Base-by-base conservation (phyloP, 2,329 filamentous ascomycete species). In the Penicillium sp. region DNA sequence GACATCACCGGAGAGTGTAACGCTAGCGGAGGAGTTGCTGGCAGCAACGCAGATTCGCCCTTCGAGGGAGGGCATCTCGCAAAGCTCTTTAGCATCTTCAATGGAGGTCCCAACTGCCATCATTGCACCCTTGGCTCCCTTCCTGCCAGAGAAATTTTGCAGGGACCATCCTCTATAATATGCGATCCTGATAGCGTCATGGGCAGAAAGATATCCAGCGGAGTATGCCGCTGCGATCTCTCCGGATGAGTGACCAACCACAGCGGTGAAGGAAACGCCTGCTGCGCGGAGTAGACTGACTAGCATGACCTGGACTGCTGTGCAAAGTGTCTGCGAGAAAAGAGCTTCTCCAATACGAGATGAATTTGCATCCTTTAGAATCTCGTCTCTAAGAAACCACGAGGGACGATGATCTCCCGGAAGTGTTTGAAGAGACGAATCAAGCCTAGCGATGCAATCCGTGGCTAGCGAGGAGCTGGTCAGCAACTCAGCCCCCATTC, bases 151-250 rank as follows among this genome's bases (percentile, higher is more conserved):
- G 3, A 61, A 61, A 6, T 61, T 48, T 1, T 56, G 55, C 8
- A 68, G 58, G 43, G 65, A 63, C 10, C 72, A 57, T 0, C 78
- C 77, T 0, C 79, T 73, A 46, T 75, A 76, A 55, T 78, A 80
- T 0, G 78, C 76, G 16, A 74, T 66, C 0, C 60, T 60, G 3
- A 81, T 76, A 3, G 78, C 77, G 10, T 77, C 73, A 1, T 60
- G 44, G 1, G 66, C 67, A 0, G 65, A 65, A 2, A 83, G 47
- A 16, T 72, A 64, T 0, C 78, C 78, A 0, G 76, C 73, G 0
- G 78, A 76, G 54, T 79, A 82, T 0, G 76, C 79, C 0, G 78
- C 78, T 0, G 64, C 77, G 14, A 81, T 80, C 55, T 81, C 79
- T 2, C 79, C 79, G 0, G 74, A 76, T 0, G 77, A 79, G 56